These are phyloP conservation scores for Colletotrichum zoysiae DNA, from an alignment of 2,329 filamentous ascomycete species.

Conservation along the genomic window DNA sequence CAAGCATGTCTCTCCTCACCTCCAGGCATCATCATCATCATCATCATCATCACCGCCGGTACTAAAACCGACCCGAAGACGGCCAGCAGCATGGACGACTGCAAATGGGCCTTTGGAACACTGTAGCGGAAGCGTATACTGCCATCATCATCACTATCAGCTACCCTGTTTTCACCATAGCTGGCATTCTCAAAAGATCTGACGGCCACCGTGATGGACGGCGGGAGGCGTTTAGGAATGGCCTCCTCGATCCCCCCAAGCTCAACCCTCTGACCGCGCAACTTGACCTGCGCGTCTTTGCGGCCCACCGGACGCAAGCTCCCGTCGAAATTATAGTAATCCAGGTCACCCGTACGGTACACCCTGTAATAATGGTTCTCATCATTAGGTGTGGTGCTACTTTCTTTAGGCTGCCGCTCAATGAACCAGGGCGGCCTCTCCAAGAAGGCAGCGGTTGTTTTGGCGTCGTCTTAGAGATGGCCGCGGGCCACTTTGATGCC, in stretches of 20 bases:
- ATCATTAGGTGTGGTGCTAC: too few relatives aligned
- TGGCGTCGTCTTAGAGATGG: constrained; percentile 6
- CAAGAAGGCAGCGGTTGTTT: constrained; percentile 4
- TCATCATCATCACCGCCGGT: too few relatives aligned
- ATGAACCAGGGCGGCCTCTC: constrained; percentile 3
- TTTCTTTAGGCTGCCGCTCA: too few relatives aligned
- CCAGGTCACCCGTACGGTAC: constrained; percentile 65
- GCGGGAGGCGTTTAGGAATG: not conserved
- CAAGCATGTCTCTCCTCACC: not conserved
- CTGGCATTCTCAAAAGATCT: not conserved
- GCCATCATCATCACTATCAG: too few relatives aligned
- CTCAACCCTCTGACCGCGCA: constrained; percentile 21
- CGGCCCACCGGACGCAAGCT: constrained; percentile 52
- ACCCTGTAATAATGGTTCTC: too few relatives aligned
- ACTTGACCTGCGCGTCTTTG: constrained; percentile 43
- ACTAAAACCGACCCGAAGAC: not conserved
- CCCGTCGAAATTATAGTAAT: constrained; percentile 55
- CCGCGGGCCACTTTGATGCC: constrained; percentile 1
- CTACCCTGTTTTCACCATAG: too few relatives aligned
- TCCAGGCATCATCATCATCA: not conserved
- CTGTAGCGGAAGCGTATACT: too few relatives aligned
- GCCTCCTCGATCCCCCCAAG: constrained; percentile 28
- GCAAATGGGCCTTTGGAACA: not conserved
- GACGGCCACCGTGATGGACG: not conserved
- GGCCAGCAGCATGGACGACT: not conserved